phyloP scores from a whole-genome alignment of 306 rosid genomes.

The Cucurbita moschata region DNA sequence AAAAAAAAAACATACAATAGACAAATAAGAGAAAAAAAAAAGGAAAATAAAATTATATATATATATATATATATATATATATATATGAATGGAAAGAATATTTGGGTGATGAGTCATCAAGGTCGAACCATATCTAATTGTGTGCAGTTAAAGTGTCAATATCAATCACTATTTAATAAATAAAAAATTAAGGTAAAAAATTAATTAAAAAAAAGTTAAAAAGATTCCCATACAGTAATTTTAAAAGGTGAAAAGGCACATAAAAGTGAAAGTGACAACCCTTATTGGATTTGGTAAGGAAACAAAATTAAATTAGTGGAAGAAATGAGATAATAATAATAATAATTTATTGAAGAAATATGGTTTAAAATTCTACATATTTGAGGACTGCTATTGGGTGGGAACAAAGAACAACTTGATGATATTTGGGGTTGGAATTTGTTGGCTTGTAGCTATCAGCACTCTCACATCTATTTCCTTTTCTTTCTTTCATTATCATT shows the following conservation, averaged over 20 bases:
- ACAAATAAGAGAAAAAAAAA: background rate
- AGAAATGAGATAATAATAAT: background rate
- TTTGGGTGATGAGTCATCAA: background rate
- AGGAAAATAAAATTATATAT: background rate
- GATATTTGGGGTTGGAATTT: background rate
- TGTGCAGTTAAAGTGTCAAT: background rate
- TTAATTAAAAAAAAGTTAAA: too few species aligned
- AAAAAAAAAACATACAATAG: background rate
- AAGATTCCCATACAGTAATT: background rate
- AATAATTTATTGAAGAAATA: background rate
- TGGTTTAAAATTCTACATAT: background rate
- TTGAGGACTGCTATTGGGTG: constrained; percentile 1
- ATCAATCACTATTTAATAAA: background rate
- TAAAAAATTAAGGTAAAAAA: too few species aligned
- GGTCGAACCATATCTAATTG: background rate
- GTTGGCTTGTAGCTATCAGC: constrained; percentile 1
- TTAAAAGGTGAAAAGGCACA: background rate
- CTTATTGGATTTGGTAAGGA: constrained; percentile 7
- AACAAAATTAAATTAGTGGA: background rate
- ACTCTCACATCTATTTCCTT: background rate
- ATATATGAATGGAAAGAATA: background rate
- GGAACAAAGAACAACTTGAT: constrained; percentile 5
- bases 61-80: background rate
- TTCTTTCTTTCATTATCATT: background rate
- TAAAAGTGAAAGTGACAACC: background rate